Conservation (phyloP, 306 rosid species). For the Cercis canadensis region DNA sequence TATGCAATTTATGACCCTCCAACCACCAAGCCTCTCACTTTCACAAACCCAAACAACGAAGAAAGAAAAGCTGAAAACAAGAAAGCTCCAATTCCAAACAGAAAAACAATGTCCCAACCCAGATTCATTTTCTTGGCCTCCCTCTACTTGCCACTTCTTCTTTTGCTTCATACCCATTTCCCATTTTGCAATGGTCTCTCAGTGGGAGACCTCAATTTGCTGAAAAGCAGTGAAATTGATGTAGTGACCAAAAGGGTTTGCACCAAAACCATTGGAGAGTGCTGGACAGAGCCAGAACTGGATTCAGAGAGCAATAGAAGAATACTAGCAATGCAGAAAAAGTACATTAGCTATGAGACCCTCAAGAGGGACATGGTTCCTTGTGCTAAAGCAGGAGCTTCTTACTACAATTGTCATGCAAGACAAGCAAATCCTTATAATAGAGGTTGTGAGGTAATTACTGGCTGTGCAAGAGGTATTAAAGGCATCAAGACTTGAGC, state of each 20-base stretch:
- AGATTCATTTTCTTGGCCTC: constrained; percentile 41
- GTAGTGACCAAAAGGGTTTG: constrained; percentile 59
- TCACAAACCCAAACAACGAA: constrained; percentile 22
- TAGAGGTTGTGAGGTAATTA: constrained; percentile 88
- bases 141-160: constrained; percentile 49
- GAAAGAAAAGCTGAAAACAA: constrained; percentile 21
- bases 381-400: constrained; percentile 78
- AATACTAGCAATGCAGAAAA: constrained; percentile 74
- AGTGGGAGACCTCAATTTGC: constrained; percentile 57
- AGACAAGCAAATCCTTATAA: constrained; percentile 69
- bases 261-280: constrained; percentile 61
- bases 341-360: constrained; percentile 85
- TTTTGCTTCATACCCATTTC: constrained; percentile 54
- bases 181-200: constrained; percentile 51
- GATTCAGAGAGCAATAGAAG: constrained; percentile 79
- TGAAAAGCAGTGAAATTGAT: constrained; percentile 48
- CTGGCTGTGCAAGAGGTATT: constrained; percentile 83
- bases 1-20: constrained; percentile 49
- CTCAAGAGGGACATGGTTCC: constrained; percentile 87
- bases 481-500: constrained; percentile 41
- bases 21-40: constrained; percentile 47
- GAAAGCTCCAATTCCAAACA: constrained; percentile 32
- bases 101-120: constrained; percentile 55
- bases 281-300: constrained; percentile 57
- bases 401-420: constrained; percentile 84